Evolutionary conservation across 768 basidiomycete genomes (phyloP).

Genomic region (Clitopilus hobsonii): DNA sequence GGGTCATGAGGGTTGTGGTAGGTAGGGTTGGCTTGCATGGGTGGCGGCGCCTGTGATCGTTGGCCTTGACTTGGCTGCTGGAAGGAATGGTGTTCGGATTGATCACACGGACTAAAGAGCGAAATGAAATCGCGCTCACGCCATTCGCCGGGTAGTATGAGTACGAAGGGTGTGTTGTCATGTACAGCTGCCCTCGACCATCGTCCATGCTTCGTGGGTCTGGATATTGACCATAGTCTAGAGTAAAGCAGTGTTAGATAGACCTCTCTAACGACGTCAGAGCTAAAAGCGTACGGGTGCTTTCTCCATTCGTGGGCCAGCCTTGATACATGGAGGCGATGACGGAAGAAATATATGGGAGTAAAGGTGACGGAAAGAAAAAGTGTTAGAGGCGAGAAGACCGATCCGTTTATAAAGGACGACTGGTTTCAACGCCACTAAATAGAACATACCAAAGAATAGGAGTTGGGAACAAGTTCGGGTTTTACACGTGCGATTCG

Average conservation of each 20-base stretch:
- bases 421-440: not conserved
- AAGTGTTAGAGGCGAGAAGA: conserved; percentile 2
- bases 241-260: not conserved
- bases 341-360: not conserved
- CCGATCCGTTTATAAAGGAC: not conserved
- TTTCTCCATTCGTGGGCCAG: conserved; percentile 9
- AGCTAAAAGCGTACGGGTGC: conserved; percentile 4
- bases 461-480: not conserved
- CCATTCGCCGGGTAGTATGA: not conserved
- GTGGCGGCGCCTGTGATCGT: not conserved
- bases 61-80: not conserved
- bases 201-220: not conserved
- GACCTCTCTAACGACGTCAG: not conserved
- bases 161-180: not conserved
- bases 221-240: not conserved
- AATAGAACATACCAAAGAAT: not conserved
- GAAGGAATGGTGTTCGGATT: not conserved
- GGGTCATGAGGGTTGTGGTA: conserved; percentile 9
- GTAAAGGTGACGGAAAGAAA: not conserved
- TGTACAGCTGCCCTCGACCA: not conserved
- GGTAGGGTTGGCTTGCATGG: not conserved
- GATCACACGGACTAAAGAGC: not conserved
- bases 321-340: conserved; percentile 11
- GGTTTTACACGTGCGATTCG: not conserved
- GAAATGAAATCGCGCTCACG: not conserved